A percentile compares a stretch with the other conserved stretches of the same genome.
Conservation (phyloP, 2,329 filamentous ascomycete genomes). For the Ceratocystis harringtonii region DNA sequence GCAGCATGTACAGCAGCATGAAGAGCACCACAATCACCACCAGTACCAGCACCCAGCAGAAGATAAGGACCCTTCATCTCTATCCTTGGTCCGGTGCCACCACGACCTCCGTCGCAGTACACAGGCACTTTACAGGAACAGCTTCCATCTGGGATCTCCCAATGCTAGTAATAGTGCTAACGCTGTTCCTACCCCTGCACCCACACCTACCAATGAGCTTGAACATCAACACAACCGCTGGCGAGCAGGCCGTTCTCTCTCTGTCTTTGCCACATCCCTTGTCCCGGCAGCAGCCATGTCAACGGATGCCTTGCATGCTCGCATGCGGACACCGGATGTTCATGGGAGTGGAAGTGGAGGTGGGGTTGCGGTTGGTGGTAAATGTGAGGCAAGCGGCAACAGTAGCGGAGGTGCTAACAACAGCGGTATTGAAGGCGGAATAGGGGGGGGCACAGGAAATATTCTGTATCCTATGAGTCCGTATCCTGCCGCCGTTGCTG, state of each 20-base stretch:
- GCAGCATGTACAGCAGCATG: background rate
- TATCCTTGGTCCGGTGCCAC: background rate
- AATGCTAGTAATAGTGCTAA: background rate
- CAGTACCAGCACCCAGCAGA: slow-evolving; percentile 3
- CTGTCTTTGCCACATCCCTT: background rate
- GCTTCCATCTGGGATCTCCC: background rate
- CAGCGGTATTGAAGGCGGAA: background rate
- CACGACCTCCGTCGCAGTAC: slow-evolving; percentile 14
- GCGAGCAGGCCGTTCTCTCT: background rate
- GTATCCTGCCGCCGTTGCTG: background rate
- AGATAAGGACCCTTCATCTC: background rate
- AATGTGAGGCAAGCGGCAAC: background rate
- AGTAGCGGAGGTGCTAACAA: background rate
- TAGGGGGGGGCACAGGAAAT: background rate
- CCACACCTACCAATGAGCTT: no score
- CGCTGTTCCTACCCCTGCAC: background rate
- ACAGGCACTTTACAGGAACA: background rate
- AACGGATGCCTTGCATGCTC: background rate
- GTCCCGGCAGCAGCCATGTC: background rate
- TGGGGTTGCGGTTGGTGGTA: no score
- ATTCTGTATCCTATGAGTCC: background rate
- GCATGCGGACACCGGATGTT: background rate
- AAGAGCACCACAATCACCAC: background rate
- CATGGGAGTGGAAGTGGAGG: no score
- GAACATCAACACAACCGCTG: background rate